A percentile compares a stretch with the other conserved stretches of the same genome.
These are phyloP conservation scores for Tulasnella sp. DNA, from an alignment of 768 basidiomycete species.

Conservation along the genomic window DNA sequence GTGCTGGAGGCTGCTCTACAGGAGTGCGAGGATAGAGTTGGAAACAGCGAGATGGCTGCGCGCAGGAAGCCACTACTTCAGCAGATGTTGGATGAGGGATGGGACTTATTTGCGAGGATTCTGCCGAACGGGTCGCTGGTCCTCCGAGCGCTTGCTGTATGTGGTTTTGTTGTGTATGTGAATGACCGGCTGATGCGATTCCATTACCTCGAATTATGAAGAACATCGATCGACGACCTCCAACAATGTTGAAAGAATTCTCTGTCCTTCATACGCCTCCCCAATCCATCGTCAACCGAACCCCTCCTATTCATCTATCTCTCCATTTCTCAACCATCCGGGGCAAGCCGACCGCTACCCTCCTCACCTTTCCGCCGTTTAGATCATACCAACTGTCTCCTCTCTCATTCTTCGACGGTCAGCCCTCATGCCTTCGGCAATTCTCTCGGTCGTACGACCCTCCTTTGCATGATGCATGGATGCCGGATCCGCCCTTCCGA, in stretches of 20 bases:
- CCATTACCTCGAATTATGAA: conserved; percentile 43
- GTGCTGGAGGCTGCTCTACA: neutral
- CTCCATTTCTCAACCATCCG: conserved; percentile 55
- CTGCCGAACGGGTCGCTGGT: conserved; percentile 73
- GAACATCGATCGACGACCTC: conserved; percentile 90
- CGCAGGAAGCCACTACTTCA: conserved; percentile 40
- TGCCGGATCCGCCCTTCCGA: neutral
- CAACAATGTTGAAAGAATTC: conserved; percentile 77
- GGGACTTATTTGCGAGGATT: conserved; percentile 79
- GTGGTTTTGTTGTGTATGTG: conserved; percentile 41
- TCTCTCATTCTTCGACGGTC: conserved; percentile 63
- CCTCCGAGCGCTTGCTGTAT: conserved; percentile 71
- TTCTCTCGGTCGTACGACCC: conserved; percentile 10
- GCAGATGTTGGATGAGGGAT: conserved; percentile 67
- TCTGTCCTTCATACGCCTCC: conserved; percentile 57
- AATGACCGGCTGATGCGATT: neutral
- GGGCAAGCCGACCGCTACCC: conserved; percentile 52
- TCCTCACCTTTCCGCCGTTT: conserved; percentile 71
- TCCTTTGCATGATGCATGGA: neutral
- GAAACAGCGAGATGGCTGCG: conserved; percentile 52
- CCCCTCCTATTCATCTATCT: conserved; percentile 46
- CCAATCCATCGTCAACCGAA: conserved; percentile 19
- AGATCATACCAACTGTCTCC: conserved; percentile 62
- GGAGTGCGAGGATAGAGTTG: conserved; percentile 32
- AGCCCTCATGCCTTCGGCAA: conserved; percentile 12